phyloP scores from a whole-genome alignment of 345 rosid genomes.

The Rhodomyrtus tomentosa region DNA sequence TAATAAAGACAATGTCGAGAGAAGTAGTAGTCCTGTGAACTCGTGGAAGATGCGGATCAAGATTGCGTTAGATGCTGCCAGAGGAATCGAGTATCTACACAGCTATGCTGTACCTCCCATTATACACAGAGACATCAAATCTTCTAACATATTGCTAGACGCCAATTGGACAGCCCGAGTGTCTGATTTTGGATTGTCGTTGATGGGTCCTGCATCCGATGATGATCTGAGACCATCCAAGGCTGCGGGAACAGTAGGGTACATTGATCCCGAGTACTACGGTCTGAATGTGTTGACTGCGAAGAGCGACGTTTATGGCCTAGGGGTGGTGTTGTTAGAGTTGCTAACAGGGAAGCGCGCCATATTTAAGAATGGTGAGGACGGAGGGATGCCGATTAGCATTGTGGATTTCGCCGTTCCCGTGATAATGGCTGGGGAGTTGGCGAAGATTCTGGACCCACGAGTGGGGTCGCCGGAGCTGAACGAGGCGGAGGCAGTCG shows the following conservation, averaged over 20 bases:
- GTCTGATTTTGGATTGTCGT: conserved; percentile 33
- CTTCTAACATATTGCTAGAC: conserved; percentile 34
- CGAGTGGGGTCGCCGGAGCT: conserved; percentile 13
- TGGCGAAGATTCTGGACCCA: conserved; percentile 16
- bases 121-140: conserved; percentile 38
- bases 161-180: conserved; percentile 29
- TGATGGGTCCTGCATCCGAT: conserved; percentile 28
- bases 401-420: conserved; percentile 29
- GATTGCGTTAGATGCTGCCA: conserved; percentile 31
- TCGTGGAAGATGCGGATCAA: conserved; percentile 45
- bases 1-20: conserved; percentile 17
- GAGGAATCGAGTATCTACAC: conserved; percentile 43
- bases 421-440: conserved; percentile 9
- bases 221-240: conserved; percentile 18
- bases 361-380: conserved; percentile 18
- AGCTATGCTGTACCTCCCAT: conserved; percentile 37
- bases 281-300: conserved; percentile 28
- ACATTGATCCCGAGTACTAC: conserved; percentile 46
- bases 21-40: conserved; percentile 49
- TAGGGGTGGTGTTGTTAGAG: conserved; percentile 36
- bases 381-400: conserved; percentile 16
- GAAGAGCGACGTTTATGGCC: conserved; percentile 39
- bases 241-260: conserved; percentile 45
- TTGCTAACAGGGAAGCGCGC: conserved; percentile 29
- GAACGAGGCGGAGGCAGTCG: conserved; percentile 28